Base-by-base conservation (phyloP, 2,329 filamentous ascomycete genomes). In the Sporothrix pallida region DNA sequence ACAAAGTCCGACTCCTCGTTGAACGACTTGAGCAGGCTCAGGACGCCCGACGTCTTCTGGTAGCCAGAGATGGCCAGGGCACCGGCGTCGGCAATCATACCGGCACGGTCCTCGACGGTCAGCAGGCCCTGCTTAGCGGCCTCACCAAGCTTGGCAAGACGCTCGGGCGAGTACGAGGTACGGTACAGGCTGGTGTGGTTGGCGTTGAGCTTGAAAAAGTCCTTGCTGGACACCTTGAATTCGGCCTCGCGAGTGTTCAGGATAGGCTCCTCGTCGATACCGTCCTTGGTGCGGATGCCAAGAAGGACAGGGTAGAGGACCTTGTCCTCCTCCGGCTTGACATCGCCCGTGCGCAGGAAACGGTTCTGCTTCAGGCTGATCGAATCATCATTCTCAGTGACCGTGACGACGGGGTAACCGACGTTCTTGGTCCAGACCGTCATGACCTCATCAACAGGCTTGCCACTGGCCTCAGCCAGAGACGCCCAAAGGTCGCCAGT, bases 361-460 rank as follows among this genome's bases (percentile, higher is more conserved):
- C 95, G 93, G 83, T 98, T 98, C 83, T 98, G 95, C 87, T 96
- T 96, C 77, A 98, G 86, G 75, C 91, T 91, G 79, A 98, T 95
- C 75, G 89, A 91, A 37, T 86, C 85, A 73, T 90, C 86, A 74
- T 92, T 89, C 81, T 95, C 93, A 0, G 92, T 93, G 42, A 98
- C 94, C 8, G 92, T 92, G 63, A 98, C 88, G 54, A 98, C 95
- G 0, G 95, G 95, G 83, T 92, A 98, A 71, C 95, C 95, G 73
- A 98, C 92, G 79, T 97, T 92, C 87, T 97, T 98, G 70, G 95
- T 98, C 95, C 95, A 98, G 77, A 95, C 93, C 72, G 94, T 92
- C 91, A 98, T 98, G 73, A 98, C 92, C 75, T 93, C 89, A 79
- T 94, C 90, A 17, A 98, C 92, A 70, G 95, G 92, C 84, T 98